Evolutionary conservation across 768 basidiomycete species (phyloP).

Genomic region (Boletus barrowsii): DNA sequence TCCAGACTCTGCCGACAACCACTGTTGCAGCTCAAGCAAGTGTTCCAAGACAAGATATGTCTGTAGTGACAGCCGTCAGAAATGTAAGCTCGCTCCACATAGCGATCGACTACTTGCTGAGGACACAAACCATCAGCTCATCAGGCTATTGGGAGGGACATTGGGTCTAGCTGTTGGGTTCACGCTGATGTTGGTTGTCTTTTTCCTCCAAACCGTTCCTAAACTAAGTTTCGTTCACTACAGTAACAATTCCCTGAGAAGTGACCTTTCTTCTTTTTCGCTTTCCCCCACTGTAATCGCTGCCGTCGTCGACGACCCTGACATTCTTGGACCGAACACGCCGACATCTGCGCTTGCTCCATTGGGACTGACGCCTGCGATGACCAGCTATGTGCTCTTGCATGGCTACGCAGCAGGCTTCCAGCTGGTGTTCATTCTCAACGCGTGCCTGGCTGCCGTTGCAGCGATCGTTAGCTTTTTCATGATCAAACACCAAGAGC

Average conservation of each 20-base stretch:
- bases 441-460: constrained; percentile 50
- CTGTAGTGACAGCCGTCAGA: constrained; percentile 66
- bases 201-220: constrained; percentile 1
- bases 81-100: constrained; percentile 39
- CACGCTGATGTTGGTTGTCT: constrained; percentile 46
- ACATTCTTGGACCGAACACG: constrained; percentile 31
- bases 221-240: not conserved
- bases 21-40: constrained; percentile 74
- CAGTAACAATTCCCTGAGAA: constrained; percentile 48
- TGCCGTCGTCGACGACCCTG: constrained; percentile 49
- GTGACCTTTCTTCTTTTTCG: constrained; percentile 37
- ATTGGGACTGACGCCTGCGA: constrained; percentile 35
- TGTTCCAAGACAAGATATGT: constrained; percentile 69
- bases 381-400: constrained; percentile 42
- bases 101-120: constrained; percentile 2
- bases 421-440: constrained; percentile 56
- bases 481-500: constrained; percentile 61
- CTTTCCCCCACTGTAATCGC: constrained; percentile 39
- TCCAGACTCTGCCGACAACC: constrained; percentile 56
- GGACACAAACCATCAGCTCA: constrained; percentile 43
- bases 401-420: constrained; percentile 58
- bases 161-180: constrained; percentile 61
- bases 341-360: constrained; percentile 31
- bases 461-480: constrained; percentile 54
- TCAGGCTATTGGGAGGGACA: constrained; percentile 68